phyloP scores from a whole-genome alignment of 139 green algal genomes.

The Pleodorina starrii region DNA sequence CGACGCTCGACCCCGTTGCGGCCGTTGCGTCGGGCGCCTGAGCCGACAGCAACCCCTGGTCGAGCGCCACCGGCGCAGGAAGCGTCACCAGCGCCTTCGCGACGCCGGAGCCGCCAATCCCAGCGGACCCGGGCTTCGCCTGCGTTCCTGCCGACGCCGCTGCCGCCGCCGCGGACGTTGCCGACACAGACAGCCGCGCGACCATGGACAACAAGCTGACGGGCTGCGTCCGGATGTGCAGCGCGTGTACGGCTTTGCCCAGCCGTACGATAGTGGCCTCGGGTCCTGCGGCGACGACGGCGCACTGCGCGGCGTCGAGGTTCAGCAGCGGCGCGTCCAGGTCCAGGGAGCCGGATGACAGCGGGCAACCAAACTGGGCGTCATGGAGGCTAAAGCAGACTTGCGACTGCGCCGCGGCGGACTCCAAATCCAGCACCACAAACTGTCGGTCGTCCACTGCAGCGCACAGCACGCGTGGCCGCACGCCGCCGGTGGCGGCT shows the following conservation, averaged over 20 bases:
- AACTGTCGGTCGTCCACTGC: constrained; percentile 51
- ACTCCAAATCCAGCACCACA: constrained; percentile 13
- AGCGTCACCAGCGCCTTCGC: constrained; percentile 13
- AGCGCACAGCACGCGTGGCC: constrained; percentile 40
- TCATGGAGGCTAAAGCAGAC: constrained; percentile 51
- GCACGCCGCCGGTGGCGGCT: background rate
- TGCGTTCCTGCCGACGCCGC: background rate
- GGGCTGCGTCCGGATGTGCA: constrained; percentile 17
- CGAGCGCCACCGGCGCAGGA: constrained; percentile 8
- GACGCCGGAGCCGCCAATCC: background rate
- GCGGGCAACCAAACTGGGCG: constrained; percentile 49
- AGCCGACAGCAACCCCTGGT: constrained; percentile 13
- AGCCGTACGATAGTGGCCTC: constrained; percentile 38
- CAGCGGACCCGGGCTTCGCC: background rate
- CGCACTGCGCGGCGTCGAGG: background rate
- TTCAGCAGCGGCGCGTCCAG: constrained; percentile 40
- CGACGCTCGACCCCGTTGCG: background rate
- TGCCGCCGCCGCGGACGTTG: background rate
- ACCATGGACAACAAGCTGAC: constrained; percentile 51
- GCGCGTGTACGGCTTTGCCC: background rate
- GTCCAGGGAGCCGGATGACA: constrained; percentile 19
- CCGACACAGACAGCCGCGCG: constrained; percentile 31
- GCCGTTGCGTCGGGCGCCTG: background rate
- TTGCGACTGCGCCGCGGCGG: constrained; percentile 22
- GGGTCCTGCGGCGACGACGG: background rate